Evolutionary conservation across 1,139 yeast genomes (phyloP).

Genomic region (Taphrina communis): DNA sequence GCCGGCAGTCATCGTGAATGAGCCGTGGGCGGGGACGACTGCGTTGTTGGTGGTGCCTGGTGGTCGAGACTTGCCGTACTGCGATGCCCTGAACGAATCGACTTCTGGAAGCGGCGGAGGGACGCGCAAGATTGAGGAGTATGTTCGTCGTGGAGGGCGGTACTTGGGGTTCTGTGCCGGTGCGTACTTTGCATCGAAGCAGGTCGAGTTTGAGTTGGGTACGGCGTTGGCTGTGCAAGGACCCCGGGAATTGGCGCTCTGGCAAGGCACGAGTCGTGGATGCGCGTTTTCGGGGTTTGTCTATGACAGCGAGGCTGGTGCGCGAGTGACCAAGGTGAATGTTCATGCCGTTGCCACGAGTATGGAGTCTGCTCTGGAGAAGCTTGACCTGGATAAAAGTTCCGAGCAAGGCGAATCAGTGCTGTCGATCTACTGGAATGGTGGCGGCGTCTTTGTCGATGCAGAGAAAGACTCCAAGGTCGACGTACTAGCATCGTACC

Average conservation of each 20-base stretch:
- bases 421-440: constrained; percentile 66
- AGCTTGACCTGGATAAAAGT: constrained; percentile 50
- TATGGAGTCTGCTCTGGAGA: not conserved
- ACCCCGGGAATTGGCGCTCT: constrained; percentile 75
- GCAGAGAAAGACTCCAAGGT: constrained; percentile 65
- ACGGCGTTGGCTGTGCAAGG: constrained; percentile 80
- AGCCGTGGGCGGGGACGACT: constrained; percentile 81
- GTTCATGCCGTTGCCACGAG: not conserved
- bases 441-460: constrained; percentile 85
- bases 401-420: constrained; percentile 40
- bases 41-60: constrained; percentile 88
- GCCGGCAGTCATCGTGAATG: constrained; percentile 66
- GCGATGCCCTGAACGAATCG: constrained; percentile 61
- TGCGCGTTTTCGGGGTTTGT: constrained; percentile 79
- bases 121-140: constrained; percentile 64
- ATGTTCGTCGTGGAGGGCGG: constrained; percentile 77
- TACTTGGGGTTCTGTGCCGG: constrained; percentile 96
- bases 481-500: constrained; percentile 73
- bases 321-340: constrained; percentile 60
- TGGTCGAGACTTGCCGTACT: constrained; percentile 91
- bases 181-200: constrained; percentile 77
- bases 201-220: constrained; percentile 81
- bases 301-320: constrained; percentile 77
- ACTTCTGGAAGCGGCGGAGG: constrained; percentile 59
- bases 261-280: constrained; percentile 83